Evolutionary conservation across 148 eudicot genomes (phyloP).

Genomic region (Persicaria tinctoria): DNA sequence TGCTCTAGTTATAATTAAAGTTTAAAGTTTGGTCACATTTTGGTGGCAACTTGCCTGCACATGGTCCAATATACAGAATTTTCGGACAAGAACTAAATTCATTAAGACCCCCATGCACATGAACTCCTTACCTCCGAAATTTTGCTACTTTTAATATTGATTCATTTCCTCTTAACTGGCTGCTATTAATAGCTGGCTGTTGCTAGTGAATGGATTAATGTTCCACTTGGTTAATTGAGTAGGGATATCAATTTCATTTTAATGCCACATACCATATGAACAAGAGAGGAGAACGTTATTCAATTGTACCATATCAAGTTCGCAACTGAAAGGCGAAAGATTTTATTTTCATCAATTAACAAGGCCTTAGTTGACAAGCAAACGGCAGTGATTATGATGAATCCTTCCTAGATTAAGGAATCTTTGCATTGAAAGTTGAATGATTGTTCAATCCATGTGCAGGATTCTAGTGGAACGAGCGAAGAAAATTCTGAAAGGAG

Average conservation of each 20-base stretch:
- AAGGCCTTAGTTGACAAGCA: not conserved
- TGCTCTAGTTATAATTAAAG: not conserved
- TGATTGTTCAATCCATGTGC: conserved; percentile 13
- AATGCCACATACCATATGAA: not conserved
- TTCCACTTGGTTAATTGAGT: not conserved
- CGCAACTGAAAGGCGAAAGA: not conserved
- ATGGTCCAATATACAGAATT: not conserved
- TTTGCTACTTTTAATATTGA: not conserved
- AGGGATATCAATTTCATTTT: not conserved
- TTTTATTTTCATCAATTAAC: not conserved
- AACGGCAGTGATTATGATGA: not conserved
- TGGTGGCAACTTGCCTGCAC: not conserved
- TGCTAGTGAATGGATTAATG: not conserved
- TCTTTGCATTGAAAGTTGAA: not conserved
- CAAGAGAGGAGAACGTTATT: not conserved
- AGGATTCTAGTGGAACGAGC: conserved; percentile 33
- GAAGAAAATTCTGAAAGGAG: conserved; percentile 62
- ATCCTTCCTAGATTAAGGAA: not conserved
- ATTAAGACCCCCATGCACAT: not conserved
- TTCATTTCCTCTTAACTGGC: not conserved
- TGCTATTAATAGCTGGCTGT: not conserved
- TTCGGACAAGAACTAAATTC: not conserved
- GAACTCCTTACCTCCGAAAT: not conserved
- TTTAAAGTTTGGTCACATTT: not conserved
- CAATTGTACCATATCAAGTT: not conserved